Evolutionary conservation across 2,329 filamentous ascomycete species (phyloP).

Genomic region (Lojkania enalia): DNA sequence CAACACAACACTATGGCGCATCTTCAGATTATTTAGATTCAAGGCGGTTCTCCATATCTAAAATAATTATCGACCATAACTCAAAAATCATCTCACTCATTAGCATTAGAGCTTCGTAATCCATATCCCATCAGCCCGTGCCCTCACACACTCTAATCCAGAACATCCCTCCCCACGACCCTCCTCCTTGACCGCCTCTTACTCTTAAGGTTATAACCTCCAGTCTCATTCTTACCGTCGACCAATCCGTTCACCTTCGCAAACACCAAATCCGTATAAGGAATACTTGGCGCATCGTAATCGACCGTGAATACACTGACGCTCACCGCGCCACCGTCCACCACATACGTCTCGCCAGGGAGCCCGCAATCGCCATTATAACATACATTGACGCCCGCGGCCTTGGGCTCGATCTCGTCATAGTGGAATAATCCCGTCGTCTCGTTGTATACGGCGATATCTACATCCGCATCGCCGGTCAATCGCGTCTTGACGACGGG

Average conservation of each 20-base stretch:
- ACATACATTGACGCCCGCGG: slow-evolving; percentile 55
- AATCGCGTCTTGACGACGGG: slow-evolving; percentile 54
- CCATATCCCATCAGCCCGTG: too few relatives aligned
- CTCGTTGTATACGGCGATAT: slow-evolving; percentile 51
- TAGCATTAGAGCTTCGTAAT: too few relatives aligned
- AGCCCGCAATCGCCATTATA: slow-evolving; percentile 57
- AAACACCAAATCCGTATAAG: slow-evolving; percentile 28
- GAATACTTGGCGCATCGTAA: slow-evolving; percentile 51
- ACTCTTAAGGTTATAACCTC: too few relatives aligned
- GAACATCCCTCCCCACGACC: too few relatives aligned
- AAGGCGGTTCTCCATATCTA: too few relatives aligned
- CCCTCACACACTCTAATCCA: too few relatives aligned
- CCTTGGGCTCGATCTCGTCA: slow-evolving; percentile 53
- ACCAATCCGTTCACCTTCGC: slow-evolving; percentile 18
- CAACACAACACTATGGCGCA: too few relatives aligned
- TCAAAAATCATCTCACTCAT: too few relatives aligned
- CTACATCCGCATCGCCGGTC: slow-evolving; percentile 54
- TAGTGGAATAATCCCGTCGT: slow-evolving; percentile 51
- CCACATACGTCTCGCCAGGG: slow-evolving; percentile 56
- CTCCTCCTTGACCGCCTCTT: too few relatives aligned
- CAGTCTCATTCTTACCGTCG: too few relatives aligned
- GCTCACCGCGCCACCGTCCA: slow-evolving; percentile 48
- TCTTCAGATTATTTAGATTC: too few relatives aligned
- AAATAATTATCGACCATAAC: too few relatives aligned
- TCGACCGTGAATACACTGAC: slow-evolving; percentile 57